A percentile compares a stretch with the other conserved stretches of the same genome.
phyloP scores from a whole-genome alignment of 2,329 filamentous ascomycete species.

The Alternaria infectoria region DNA sequence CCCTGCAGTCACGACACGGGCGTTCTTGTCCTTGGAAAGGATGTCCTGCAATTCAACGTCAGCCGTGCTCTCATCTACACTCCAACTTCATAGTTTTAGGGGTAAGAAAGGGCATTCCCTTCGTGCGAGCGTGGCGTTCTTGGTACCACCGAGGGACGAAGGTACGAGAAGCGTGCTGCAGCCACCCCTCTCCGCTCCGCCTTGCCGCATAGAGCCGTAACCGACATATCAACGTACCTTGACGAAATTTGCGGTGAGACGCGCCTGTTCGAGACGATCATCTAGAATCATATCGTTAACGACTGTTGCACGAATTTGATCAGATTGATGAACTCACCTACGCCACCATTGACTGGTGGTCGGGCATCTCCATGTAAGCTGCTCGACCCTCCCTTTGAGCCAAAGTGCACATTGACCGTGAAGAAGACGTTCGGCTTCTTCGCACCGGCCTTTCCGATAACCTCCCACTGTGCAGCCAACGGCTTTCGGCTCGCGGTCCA shows the following conservation, averaged over 20 bases:
- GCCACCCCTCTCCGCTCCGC: constrained; percentile 18
- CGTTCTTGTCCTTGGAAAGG: constrained; percentile 61
- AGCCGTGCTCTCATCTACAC: constrained; percentile 24
- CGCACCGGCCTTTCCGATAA: constrained; percentile 57
- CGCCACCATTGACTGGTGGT: constrained; percentile 69
- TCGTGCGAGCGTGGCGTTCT: constrained; percentile 24
- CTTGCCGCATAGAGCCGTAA: constrained; percentile 1
- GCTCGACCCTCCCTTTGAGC: constrained; percentile 70
- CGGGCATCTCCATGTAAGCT: constrained; percentile 69
- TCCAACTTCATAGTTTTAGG: not conserved
- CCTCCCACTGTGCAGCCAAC: constrained; percentile 69
- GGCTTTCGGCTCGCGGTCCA: constrained; percentile 71
- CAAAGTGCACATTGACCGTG: constrained; percentile 74
- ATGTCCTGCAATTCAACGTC: constrained; percentile 50
- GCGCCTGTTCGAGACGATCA: constrained; percentile 62
- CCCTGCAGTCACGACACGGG: constrained; percentile 66
- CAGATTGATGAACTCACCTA: constrained; percentile 39
- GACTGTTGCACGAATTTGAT: not conserved
- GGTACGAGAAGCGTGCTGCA: constrained; percentile 16
- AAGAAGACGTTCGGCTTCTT: constrained; percentile 60
- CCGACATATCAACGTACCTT: constrained; percentile 31
- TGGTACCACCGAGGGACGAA: constrained; percentile 13
- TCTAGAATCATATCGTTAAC: constrained; percentile 33
- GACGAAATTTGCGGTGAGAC: constrained; percentile 59
- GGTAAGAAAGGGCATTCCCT: constrained; percentile 8